Evolutionary conservation across 2,329 filamentous ascomycete species (phyloP), one percentile per base, ranked within the genome.

Genomic region (Colletotrichum chrysophilum): DNA sequence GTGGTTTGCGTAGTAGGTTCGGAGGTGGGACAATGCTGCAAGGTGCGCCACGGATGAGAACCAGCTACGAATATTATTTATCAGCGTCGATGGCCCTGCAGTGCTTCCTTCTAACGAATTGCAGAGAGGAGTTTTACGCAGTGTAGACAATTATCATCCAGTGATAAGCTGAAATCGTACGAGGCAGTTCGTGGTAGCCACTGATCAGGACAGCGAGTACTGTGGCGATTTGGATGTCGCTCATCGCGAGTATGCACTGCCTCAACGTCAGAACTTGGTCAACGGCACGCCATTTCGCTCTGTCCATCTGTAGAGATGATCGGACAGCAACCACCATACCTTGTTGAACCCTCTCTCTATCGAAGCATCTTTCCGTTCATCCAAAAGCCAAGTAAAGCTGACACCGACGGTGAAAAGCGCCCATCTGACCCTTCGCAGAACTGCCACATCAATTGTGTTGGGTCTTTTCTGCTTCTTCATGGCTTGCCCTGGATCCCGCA

Each of bases 71-170:
- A 43, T n/a, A 10, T 43, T 13, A 4, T 21, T 3, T 13, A 48
- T 48, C 10, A 21, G 43, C 43, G 10, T 21, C 13, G 4, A 13
- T 52, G 4, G 16, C 16, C 5, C 5, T n/a, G 38, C 5, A 12
- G 1, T n/a, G 4, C 0, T 12, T 6, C 2, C 38, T 43, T 12
- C 1, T 43, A n/a, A 0, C 3, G 0, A 43, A 1, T 6, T 43
- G 18, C 4, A 10, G 38, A 1, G 0, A 4, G 16, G n/a, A 21
- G 6, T 0, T 0, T 13, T 21, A 52, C 43, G 43, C 43, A 21
- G 43, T 52, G n/a, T 52, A 52, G 3, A 21, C n/a, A 21, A 52
- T 1, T 13, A 52, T 21, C 43, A 21, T 21, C 43, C 43, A 52
- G 10, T 52, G 43, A 52, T 52, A 52, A 2, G 43, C 38, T 1